phyloP scores from a whole-genome alignment of 768 basidiomycete species.

The Boletus patriciae region DNA sequence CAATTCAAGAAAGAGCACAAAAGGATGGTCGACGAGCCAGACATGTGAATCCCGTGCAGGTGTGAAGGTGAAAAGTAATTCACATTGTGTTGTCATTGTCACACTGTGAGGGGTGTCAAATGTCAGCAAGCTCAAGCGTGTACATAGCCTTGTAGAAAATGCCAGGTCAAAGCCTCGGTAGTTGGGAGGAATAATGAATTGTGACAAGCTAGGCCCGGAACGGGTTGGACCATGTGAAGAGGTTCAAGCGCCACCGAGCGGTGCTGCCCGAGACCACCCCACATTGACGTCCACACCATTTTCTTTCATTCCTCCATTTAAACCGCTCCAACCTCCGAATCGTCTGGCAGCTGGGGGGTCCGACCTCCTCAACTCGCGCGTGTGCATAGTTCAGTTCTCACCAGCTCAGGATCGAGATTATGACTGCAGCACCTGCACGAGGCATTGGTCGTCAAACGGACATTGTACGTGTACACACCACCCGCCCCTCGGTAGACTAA shows the following conservation, averaged over 20 bases:
- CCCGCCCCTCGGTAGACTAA: conserved; percentile 6
- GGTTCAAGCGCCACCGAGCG: neutral
- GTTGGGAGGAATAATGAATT: neutral
- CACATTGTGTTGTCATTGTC: neutral
- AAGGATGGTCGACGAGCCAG: neutral
- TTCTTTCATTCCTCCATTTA: neutral
- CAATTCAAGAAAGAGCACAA: conserved; percentile 3
- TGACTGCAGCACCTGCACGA: conserved; percentile 17
- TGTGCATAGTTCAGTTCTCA: neutral
- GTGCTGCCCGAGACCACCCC: conserved; percentile 10
- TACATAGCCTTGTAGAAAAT: neutral
- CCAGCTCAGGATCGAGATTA: conserved; percentile 13
- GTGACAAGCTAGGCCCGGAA: neutral
- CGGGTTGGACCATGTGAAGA: neutral
- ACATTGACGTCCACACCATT: conserved; percentile 4
- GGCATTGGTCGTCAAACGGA: conserved; percentile 14
- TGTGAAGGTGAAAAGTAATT: neutral
- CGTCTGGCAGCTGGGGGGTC: conserved; percentile 6
- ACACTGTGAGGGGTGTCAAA: neutral
- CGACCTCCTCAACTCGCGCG: conserved; percentile 6
- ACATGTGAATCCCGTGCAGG: neutral
- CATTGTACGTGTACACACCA: conserved; percentile 15
- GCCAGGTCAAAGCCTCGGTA: neutral
- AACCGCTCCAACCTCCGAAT: neutral
- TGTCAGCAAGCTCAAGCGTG: neutral